Conservation (phyloP, 768 basidiomycete species). For the Punctularia strigosozonata region DNA sequence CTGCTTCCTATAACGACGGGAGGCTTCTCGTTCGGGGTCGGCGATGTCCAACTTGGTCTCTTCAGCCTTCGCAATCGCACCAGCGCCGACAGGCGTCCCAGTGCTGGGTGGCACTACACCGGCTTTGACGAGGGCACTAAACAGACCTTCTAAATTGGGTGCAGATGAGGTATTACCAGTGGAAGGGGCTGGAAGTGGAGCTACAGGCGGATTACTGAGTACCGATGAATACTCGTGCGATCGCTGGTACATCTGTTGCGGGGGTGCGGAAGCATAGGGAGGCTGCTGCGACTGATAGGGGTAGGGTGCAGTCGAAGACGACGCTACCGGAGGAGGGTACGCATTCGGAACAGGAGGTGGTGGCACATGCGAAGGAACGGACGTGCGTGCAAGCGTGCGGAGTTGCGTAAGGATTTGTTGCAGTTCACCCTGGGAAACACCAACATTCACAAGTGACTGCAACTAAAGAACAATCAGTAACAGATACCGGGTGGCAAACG, state of each 20-base stretch:
- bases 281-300: constrained; percentile 19
- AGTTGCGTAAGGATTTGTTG: constrained; percentile 65
- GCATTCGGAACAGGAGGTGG: constrained; percentile 13
- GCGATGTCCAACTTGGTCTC: constrained; percentile 19
- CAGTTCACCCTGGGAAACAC: constrained; percentile 72
- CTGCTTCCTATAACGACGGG: constrained; percentile 45
- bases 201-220: neutral
- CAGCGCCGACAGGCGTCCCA: constrained; percentile 39
- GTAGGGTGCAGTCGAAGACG: constrained; percentile 8
- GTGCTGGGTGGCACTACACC: constrained; percentile 50
- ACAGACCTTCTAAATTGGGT: constrained; percentile 41
- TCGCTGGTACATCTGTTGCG: neutral
- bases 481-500: neutral
- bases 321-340: constrained; percentile 11
- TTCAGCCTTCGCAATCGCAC: constrained; percentile 26
- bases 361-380: constrained; percentile 25
- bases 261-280: constrained; percentile 1
- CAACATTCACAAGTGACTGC: constrained; percentile 68
- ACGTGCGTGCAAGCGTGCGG: constrained; percentile 43
- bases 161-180: constrained; percentile 5
- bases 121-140: constrained; percentile 65
- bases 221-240: neutral
- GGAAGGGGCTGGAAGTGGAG: neutral
- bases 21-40: constrained; percentile 33
- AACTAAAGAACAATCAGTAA: neutral